These are phyloP conservation scores for Nakazawaea wyomingensis DNA, from an alignment of 805 yeast species.

Conservation along the genomic window DNA sequence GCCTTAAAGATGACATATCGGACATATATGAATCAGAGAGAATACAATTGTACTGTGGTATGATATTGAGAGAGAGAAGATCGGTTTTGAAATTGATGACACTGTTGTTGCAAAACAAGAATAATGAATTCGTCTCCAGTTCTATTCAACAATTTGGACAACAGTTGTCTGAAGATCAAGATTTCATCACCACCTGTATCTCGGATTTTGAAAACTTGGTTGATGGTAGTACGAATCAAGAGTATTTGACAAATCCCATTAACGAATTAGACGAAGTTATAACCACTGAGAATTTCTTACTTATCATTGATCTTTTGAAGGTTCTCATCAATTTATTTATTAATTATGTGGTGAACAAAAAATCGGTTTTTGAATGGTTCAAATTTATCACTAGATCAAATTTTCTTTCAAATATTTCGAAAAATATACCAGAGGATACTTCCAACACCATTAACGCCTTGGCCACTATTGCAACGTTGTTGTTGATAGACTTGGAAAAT, in stretches of 20 bases:
- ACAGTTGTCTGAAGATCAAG: slow-evolving; percentile 22
- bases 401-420: slow-evolving; percentile 18
- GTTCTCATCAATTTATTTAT: slow-evolving; percentile 23
- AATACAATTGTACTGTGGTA: slow-evolving; percentile 29
- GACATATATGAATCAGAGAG: slow-evolving; percentile 30
- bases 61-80: slow-evolving; percentile 48
- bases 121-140: slow-evolving; percentile 19
- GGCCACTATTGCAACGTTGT: slow-evolving; percentile 42
- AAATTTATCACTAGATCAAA: slow-evolving; percentile 34
- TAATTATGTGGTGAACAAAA: slow-evolving; percentile 20
- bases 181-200: slow-evolving; percentile 2
- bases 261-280: slow-evolving; percentile 2
- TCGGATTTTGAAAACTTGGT: background rate
- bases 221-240: background rate
- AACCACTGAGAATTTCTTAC: slow-evolving; percentile 6
- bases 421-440: background rate
- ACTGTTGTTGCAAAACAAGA: slow-evolving; percentile 28
- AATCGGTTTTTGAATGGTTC: slow-evolving; percentile 50
- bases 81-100: slow-evolving; percentile 37
- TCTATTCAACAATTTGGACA: slow-evolving; percentile 33
- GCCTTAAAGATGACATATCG: slow-evolving; percentile 15
- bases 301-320: slow-evolving; percentile 13
- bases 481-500: slow-evolving; percentile 53
- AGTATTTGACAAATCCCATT: slow-evolving; percentile 1
- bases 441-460: slow-evolving; percentile 35